Evolutionary conservation across 768 basidiomycete species (phyloP).

Genomic region (Porphyrellus cyaneotinctus): DNA sequence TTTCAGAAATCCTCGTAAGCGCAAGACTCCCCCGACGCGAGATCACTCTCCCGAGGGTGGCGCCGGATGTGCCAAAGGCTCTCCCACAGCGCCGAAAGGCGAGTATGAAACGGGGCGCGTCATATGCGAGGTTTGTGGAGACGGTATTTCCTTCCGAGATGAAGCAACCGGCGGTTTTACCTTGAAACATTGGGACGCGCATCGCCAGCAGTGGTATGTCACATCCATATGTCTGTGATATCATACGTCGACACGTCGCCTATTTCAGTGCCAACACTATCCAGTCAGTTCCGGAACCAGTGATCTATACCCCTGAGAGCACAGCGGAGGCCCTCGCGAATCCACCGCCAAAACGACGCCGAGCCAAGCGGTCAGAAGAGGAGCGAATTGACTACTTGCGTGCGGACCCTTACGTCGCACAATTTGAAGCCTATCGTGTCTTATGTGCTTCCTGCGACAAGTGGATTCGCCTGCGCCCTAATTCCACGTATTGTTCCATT

Average conservation of each 20-base stretch:
- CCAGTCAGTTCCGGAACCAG: slow-evolving; percentile 32
- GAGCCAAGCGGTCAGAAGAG: slow-evolving; percentile 74
- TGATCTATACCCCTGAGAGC: slow-evolving; percentile 42
- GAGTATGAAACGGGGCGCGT: slow-evolving; percentile 68
- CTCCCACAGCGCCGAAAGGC: slow-evolving; percentile 29
- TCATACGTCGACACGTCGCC: slow-evolving; percentile 5
- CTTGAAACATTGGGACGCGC: slow-evolving; percentile 65
- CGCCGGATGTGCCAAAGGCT: slow-evolving; percentile 4
- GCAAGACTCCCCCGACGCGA: slow-evolving; percentile 33
- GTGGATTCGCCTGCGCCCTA: slow-evolving; percentile 82
- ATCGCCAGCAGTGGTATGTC: slow-evolving; percentile 56
- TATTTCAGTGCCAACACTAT: slow-evolving; percentile 29
- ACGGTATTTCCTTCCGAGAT: slow-evolving; percentile 63
- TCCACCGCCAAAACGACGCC: slow-evolving; percentile 58
- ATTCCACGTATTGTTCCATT: slow-evolving; percentile 85
- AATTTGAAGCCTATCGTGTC: slow-evolving; percentile 77
- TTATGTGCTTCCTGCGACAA: slow-evolving; percentile 78
- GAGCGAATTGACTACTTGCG: slow-evolving; percentile 69
- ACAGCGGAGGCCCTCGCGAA: slow-evolving; percentile 41
- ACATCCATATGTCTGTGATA: slow-evolving; percentile 1
- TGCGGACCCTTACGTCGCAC: slow-evolving; percentile 71
- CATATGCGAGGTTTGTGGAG: slow-evolving; percentile 60
- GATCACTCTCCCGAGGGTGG: slow-evolving; percentile 18
- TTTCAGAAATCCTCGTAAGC: slow-evolving; percentile 37
- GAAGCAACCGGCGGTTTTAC: slow-evolving; percentile 61